Conservation (phyloP, 2,329 filamentous ascomycete genomes). For the Lecanicillium sp. region DNA sequence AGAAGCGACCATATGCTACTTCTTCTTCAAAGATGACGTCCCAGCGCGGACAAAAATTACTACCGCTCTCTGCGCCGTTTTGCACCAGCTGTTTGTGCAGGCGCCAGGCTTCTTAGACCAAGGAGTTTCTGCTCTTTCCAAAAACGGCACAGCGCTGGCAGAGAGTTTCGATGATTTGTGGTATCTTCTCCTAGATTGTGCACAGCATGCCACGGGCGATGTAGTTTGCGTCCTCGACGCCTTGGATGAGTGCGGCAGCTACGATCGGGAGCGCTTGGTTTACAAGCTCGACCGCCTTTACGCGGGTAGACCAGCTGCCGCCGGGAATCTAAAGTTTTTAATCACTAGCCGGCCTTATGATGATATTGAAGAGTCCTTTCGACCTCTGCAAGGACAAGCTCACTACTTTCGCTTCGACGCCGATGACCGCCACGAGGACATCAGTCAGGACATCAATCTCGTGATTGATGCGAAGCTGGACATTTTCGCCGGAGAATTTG, state of each 20-base stretch:
- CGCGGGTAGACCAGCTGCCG: neutral
- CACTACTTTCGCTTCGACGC: slow-evolving; percentile 22
- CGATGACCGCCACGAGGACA: slow-evolving; percentile 22
- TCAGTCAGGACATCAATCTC: slow-evolving; percentile 26
- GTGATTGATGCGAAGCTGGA: slow-evolving; percentile 23
- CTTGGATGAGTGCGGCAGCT: neutral
- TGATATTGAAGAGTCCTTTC: slow-evolving; percentile 19
- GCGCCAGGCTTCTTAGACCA: neutral
- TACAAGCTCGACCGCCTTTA: neutral
- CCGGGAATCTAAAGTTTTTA: slow-evolving; percentile 25
- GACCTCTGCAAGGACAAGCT: slow-evolving; percentile 3
- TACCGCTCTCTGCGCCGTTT: neutral
- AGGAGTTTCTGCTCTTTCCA: neutral
- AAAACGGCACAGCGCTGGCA: neutral
- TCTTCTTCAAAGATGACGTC: slow-evolving; percentile 8
- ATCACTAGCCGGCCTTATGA: slow-evolving; percentile 27
- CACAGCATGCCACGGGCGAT: neutral
- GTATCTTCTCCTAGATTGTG: neutral
- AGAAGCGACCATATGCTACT: neutral
- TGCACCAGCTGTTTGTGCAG: neutral
- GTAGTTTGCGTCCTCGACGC: neutral
- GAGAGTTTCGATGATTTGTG: neutral
- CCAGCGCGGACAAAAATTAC: neutral
- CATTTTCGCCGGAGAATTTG: slow-evolving; percentile 17
- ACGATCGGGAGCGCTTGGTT: neutral